Evolutionary conservation across 495 filamentous ascomycete species (phyloP).

Genomic region (Penicillium verhagenii): DNA sequence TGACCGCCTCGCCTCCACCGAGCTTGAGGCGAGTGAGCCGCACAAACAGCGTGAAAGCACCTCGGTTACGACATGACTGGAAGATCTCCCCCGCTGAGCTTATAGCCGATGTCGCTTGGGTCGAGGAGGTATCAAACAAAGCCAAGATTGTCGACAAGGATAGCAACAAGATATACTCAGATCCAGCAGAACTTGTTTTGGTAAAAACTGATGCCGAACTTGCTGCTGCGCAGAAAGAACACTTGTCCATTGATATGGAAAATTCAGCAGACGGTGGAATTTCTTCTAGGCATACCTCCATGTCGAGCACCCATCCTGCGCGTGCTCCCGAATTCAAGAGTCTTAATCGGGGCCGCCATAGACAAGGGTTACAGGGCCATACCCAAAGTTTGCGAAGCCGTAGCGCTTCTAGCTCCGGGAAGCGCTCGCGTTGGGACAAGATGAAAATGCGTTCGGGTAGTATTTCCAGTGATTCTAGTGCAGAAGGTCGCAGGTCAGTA

Average conservation of each 20-base stretch:
- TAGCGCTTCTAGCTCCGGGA: constrained; percentile 25
- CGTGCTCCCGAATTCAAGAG: constrained; percentile 31
- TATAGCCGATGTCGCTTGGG: constrained; percentile 81
- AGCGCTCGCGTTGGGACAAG: constrained; percentile 23
- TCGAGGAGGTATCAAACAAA: constrained; percentile 75
- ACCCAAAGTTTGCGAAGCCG: constrained; percentile 25
- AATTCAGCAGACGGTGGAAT: constrained; percentile 15
- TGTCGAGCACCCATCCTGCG: constrained; percentile 30
- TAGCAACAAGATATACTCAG: constrained; percentile 67
- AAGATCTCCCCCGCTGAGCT: constrained; percentile 72
- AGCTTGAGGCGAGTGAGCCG: constrained; percentile 35
- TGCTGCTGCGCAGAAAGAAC: constrained; percentile 12
- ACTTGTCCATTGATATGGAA: constrained; percentile 12
- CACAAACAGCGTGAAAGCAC: constrained; percentile 49
- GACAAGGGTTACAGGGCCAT: constrained; percentile 28
- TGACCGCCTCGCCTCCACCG: constrained; percentile 33
- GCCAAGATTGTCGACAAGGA: constrained; percentile 69
- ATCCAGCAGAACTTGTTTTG: constrained; percentile 25
- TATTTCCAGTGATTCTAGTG: constrained; percentile 30
- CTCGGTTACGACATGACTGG: constrained; percentile 76
- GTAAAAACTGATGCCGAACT: constrained; percentile 15
- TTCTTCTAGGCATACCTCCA: constrained; percentile 29
- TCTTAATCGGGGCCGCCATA: constrained; percentile 34
- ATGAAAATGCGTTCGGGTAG: constrained; percentile 31
- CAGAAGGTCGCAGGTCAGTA: constrained; percentile 16